A percentile compares a stretch with the other conserved stretches of the same genome.
Conservation (phyloP, 2,329 filamentous ascomycete genomes). For the Uncinocarpus reesii region DNA sequence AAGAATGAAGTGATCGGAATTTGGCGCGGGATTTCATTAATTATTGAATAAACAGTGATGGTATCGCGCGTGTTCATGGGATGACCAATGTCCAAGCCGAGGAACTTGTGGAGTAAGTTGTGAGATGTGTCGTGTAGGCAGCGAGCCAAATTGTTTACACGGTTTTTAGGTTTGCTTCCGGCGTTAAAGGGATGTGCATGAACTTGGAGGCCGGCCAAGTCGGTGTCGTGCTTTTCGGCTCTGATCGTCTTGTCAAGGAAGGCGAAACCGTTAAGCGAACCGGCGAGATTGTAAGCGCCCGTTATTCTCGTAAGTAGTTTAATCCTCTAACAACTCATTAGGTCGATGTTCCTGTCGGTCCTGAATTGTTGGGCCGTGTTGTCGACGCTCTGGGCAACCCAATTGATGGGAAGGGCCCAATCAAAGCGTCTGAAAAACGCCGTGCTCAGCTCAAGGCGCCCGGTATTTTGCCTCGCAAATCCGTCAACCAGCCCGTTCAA, state of each 20-base stretch:
- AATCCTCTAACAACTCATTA: conserved; percentile 30
- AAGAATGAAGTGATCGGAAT: background rate
- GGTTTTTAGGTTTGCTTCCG: conserved; percentile 76
- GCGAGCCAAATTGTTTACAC: conserved; percentile 20
- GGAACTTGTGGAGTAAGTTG: conserved; percentile 95
- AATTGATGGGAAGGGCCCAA: conserved; percentile 97
- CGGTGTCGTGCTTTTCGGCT: conserved; percentile 99
- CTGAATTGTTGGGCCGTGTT: conserved; percentile 91
- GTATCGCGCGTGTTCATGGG: conserved; percentile 99
- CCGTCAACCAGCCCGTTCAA: conserved; percentile 97
- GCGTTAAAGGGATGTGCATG: conserved; percentile 99
- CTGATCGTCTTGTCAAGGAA: conserved; percentile 98
- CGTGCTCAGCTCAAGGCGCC: conserved; percentile 99
- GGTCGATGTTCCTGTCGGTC: conserved; percentile 94
- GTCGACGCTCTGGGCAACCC: conserved; percentile 98
- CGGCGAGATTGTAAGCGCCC: conserved; percentile 83
- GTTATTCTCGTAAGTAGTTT: background rate
- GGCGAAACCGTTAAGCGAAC: conserved; percentile 99
- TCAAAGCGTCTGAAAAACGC: conserved; percentile 82
- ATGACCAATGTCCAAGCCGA: conserved; percentile 99
- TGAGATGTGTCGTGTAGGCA: conserved; percentile 15
- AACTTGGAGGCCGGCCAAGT: conserved; percentile 99
- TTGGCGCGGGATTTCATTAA: background rate
- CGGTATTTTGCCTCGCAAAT: conserved; percentile 91
- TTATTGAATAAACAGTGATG: conserved; percentile 59